phyloP scores from a whole-genome alignment of 352 stramenopile genomes.

The Pythium sp. region DNA sequence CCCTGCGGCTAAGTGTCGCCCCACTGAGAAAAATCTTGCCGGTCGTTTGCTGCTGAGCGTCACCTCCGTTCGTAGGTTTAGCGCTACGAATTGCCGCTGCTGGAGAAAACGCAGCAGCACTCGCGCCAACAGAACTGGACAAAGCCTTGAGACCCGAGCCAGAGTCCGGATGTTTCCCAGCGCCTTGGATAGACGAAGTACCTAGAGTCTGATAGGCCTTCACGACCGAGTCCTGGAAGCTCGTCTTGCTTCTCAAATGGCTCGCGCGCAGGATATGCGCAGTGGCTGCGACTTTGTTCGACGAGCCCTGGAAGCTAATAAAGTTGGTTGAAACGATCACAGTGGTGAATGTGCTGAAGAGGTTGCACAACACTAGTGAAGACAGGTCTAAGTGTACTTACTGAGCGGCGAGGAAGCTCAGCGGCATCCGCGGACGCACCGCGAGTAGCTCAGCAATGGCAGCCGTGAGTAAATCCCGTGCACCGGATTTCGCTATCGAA shows the following conservation, averaged over 20 bases:
- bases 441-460: slow-evolving; percentile 13
- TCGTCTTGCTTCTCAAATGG: slow-evolving; percentile 1
- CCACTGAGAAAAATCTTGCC: not conserved
- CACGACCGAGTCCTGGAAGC: slow-evolving; percentile 7
- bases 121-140: not conserved
- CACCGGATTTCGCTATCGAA: slow-evolving; percentile 11
- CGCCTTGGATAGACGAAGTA: not conserved
- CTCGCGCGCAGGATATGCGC: slow-evolving; percentile 7
- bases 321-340: not conserved
- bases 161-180: not conserved
- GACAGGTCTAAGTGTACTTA: not conserved
- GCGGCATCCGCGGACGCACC: slow-evolving; percentile 4
- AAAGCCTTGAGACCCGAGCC: slow-evolving; percentile 1
- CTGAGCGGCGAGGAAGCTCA: slow-evolving; percentile 17
- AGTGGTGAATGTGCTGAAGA: too few species aligned
- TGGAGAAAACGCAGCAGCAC: not conserved
- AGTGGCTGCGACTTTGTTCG: slow-evolving; percentile 3
- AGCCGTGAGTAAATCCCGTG: slow-evolving; percentile 12
- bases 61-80: not conserved
- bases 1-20: slow-evolving; percentile 5
- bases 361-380: not conserved
- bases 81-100: not conserved
- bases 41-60: not conserved
- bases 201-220: slow-evolving; percentile 11
- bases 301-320: slow-evolving; percentile 13